Conservation (phyloP, 176 grass and related monocot genomes). For the Dendrocalamus sinicus region DNA sequence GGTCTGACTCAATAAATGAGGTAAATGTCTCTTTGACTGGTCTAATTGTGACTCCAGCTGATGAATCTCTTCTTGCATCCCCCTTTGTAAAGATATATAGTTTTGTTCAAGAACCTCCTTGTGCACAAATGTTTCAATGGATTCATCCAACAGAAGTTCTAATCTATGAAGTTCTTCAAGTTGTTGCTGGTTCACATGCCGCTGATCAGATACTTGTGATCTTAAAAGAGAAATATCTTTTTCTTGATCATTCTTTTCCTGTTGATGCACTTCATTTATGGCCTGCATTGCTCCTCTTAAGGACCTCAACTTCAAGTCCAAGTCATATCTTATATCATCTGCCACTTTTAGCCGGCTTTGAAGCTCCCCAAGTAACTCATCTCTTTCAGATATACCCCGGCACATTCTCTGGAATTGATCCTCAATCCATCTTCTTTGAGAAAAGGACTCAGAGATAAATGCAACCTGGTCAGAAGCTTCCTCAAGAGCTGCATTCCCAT, state of each 20-base stretch:
- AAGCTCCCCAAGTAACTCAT: constrained; percentile 81
- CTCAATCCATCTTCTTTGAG: constrained; percentile 67
- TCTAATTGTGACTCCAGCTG: constrained; percentile 52
- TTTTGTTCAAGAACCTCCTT: constrained; percentile 64
- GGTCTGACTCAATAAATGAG: constrained; percentile 47
- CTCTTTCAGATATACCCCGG: constrained; percentile 77
- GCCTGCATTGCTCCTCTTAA: constrained; percentile 87
- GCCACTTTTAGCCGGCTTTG: constrained; percentile 77
- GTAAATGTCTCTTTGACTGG: constrained; percentile 53
- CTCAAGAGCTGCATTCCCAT: constrained; percentile 72
- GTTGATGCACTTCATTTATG: constrained; percentile 78
- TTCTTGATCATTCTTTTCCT: constrained; percentile 78
- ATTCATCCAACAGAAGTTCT: constrained; percentile 63
- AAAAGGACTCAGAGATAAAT: constrained; percentile 60
- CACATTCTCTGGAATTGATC: constrained; percentile 70
- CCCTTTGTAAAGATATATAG: constrained; percentile 53
- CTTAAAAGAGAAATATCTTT: constrained; percentile 62
- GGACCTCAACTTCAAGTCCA: constrained; percentile 89
- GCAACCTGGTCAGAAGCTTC: constrained; percentile 68
- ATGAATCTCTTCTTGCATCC: constrained; percentile 50
- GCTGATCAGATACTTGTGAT: constrained; percentile 57
- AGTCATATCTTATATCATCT: constrained; percentile 68
- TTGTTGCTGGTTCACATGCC: constrained; percentile 36
- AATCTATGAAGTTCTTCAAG: constrained; percentile 44
- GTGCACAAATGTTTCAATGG: constrained; percentile 51